Evolutionary conservation across 176 grass and related monocot genomes (phyloP).

Genomic region (Paspalum notatum): DNA sequence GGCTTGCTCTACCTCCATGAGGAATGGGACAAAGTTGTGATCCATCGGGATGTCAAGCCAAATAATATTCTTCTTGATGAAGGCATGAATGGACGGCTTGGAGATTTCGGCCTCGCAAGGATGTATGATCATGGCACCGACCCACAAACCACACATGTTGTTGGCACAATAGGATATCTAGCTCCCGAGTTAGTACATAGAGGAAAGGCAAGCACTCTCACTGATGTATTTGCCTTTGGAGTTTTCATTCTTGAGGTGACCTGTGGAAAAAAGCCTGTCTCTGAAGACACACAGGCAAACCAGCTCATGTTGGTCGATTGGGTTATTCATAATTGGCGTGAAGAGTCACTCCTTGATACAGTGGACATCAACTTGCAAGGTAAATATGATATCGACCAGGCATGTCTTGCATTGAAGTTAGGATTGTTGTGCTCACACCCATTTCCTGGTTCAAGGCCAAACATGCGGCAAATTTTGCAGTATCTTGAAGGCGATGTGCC

Average conservation of each 20-base stretch:
- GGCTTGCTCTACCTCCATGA: slow-evolving; percentile 33
- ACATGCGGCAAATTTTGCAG: slow-evolving; percentile 8
- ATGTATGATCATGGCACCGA: slow-evolving; percentile 27
- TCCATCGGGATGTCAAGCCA: slow-evolving; percentile 21
- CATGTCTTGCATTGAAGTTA: slow-evolving; percentile 5
- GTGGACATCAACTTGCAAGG: slow-evolving; percentile 2
- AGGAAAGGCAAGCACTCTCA: background rate
- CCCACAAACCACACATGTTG: slow-evolving; percentile 14
- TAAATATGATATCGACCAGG: background rate
- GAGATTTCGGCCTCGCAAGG: background rate
- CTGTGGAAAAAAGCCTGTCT: background rate
- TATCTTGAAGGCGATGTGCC: slow-evolving; percentile 1
- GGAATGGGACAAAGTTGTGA: slow-evolving; percentile 25
- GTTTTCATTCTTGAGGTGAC: slow-evolving; percentile 21
- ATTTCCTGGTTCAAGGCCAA: background rate
- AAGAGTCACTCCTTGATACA: background rate
- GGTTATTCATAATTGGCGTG: slow-evolving; percentile 9
- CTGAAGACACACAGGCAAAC: background rate
- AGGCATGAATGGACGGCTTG: background rate
- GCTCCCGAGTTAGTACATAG: background rate
- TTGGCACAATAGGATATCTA: slow-evolving; percentile 23
- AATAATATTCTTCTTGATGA: slow-evolving; percentile 3
- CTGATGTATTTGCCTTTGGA: slow-evolving; percentile 5
- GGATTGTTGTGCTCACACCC: slow-evolving; percentile 12
- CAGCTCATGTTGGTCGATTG: slow-evolving; percentile 15